A percentile compares a stretch with the other conserved stretches of the same genome.
Evolutionary conservation across 352 stramenopile species (phyloP).

Genomic region (Globisporangium cederbergense): DNA sequence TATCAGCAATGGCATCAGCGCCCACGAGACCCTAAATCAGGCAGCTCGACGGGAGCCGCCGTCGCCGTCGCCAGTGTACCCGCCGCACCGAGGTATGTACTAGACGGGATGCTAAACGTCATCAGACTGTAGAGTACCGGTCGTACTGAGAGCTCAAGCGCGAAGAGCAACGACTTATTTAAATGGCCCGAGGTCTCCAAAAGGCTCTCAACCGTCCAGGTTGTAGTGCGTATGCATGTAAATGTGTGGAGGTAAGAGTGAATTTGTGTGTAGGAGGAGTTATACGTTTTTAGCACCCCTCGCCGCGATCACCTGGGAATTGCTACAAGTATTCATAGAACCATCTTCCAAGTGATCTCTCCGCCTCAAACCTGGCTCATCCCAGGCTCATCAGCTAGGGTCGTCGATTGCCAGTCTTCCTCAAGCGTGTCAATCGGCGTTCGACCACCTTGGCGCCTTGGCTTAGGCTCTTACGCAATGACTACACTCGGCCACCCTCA

Average conservation of each 20-base stretch:
- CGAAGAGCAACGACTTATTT: background rate
- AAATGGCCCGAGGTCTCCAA: background rate
- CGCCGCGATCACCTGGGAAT: background rate
- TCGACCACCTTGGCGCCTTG: background rate
- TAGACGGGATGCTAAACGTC: background rate
- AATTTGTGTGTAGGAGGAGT: background rate
- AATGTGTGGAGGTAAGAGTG: background rate
- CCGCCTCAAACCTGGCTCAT: background rate
- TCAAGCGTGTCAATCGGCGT: background rate
- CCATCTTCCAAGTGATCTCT: background rate
- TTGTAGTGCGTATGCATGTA: background rate
- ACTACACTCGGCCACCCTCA: background rate
- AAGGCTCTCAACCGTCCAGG: background rate
- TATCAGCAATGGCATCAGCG: background rate
- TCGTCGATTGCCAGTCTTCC: too few relatives aligned
- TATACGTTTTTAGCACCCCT: background rate
- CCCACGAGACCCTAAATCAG: background rate
- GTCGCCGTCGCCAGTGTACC: background rate
- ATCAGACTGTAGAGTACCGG: background rate
- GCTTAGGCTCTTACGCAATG: background rate
- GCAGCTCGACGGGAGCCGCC: background rate
- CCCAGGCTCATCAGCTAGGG: background rate
- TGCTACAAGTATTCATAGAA: background rate
- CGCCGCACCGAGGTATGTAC: slow-evolving; percentile 3
- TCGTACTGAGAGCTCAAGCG: slow-evolving; percentile 1